Conservation (phyloP, 805 yeast species). For the Diddensiella transvaalensis region DNA sequence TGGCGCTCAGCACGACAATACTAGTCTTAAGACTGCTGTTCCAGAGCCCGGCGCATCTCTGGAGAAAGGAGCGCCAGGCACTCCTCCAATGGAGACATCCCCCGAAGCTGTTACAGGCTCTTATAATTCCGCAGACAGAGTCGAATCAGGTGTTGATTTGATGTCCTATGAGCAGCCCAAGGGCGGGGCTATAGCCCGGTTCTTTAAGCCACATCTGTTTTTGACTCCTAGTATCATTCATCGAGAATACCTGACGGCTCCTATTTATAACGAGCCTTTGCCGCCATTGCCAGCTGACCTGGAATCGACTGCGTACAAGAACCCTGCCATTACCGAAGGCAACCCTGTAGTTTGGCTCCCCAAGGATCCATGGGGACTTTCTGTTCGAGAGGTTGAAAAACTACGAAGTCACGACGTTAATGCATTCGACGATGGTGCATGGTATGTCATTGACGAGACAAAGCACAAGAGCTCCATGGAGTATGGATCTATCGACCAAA, state of each 20-base stretch:
- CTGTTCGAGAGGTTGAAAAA: constrained; percentile 54
- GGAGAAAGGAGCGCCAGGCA: constrained; percentile 1
- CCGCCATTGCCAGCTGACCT: constrained; percentile 35
- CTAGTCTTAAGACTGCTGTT: constrained; percentile 3
- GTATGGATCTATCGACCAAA: constrained; percentile 31
- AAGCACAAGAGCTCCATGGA: constrained; percentile 44
- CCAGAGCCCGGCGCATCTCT: background rate
- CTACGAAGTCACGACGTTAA: constrained; percentile 50
- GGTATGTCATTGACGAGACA: constrained; percentile 40
- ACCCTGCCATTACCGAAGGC: constrained; percentile 65
- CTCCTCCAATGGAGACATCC: constrained; percentile 1
- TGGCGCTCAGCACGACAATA: constrained; percentile 2
- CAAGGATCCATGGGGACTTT: constrained; percentile 81
- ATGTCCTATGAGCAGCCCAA: background rate
- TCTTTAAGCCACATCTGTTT: constrained; percentile 54
- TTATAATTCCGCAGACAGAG: background rate
- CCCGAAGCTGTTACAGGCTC: background rate
- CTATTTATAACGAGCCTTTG: constrained; percentile 30
- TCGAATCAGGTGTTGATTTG: background rate
- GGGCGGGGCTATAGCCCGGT: constrained; percentile 39
- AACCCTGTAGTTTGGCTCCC: constrained; percentile 91
- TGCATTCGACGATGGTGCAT: constrained; percentile 66
- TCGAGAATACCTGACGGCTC: constrained; percentile 27
- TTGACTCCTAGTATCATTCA: constrained; percentile 36
- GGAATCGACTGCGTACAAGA: constrained; percentile 66